Percentiles rank a stretch among this genome's conserved stretches.
These are phyloP conservation scores for Bipolaris oryzae DNA, from an alignment of 2,329 filamentous ascomycete species.

Conservation along the genomic window DNA sequence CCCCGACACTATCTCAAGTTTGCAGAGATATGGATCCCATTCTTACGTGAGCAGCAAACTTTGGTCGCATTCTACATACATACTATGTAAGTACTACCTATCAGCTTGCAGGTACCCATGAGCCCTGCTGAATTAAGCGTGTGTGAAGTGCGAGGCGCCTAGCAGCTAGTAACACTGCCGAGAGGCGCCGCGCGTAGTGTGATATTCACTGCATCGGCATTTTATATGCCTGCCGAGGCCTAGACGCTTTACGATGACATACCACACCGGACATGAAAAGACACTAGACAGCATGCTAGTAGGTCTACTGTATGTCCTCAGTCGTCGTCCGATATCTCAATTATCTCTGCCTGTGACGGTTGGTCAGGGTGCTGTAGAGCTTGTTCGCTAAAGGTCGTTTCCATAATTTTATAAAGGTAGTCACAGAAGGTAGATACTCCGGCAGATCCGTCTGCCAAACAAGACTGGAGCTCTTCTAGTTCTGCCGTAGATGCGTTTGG, in stretches of 20 bases:
- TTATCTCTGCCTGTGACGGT: slow-evolving; percentile 37
- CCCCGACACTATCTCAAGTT: background rate
- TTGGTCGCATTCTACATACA: background rate
- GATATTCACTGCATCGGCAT: slow-evolving; percentile 9
- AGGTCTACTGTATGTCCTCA: background rate
- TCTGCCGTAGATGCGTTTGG: slow-evolving; percentile 10
- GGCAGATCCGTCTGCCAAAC: slow-evolving; percentile 15
- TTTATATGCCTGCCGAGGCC: slow-evolving; percentile 2
- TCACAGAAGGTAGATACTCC: slow-evolving; percentile 33
- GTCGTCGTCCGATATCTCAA: slow-evolving; percentile 40
- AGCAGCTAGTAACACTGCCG: slow-evolving; percentile 5
- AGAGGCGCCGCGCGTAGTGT: slow-evolving; percentile 10
- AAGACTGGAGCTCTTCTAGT: slow-evolving; percentile 25
- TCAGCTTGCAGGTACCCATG: background rate
- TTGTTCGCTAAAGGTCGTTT: slow-evolving; percentile 33
- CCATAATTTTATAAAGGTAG: slow-evolving; percentile 31
- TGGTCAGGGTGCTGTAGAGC: slow-evolving; percentile 26
- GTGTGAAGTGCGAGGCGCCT: background rate
- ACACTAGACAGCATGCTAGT: background rate
- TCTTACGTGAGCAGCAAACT: background rate
- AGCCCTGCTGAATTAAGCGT: background rate
- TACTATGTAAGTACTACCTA: background rate
- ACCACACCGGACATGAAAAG: background rate
- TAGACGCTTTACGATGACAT: background rate
- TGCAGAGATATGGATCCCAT: background rate